Conservation (phyloP, 179 eudicot species). For the Spergularia azorica region DNA sequence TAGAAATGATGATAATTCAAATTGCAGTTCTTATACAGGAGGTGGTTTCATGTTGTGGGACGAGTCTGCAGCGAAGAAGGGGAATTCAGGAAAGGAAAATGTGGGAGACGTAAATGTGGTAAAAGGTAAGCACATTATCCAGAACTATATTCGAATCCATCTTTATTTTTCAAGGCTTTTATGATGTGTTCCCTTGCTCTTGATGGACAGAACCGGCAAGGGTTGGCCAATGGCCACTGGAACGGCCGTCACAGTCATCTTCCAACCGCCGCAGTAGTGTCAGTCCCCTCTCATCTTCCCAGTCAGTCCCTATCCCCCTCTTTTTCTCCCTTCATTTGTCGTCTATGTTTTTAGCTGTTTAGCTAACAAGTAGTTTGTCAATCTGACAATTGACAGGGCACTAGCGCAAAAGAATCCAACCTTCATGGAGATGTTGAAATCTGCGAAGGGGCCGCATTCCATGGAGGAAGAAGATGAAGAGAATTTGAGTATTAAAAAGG, state of each 20-base stretch:
- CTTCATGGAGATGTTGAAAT: conserved; percentile 80
- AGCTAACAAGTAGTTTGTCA: conserved; percentile 14
- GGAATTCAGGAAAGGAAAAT: conserved; percentile 88
- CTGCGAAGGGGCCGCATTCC: conserved; percentile 62
- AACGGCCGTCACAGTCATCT: conserved; percentile 72
- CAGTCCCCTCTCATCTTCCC: conserved; percentile 75
- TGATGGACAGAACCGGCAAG: conserved; percentile 47
- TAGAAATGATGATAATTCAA: conserved; percentile 64
- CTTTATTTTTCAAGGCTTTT: neutral
- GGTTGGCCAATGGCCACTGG: conserved; percentile 62
- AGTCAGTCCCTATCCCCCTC: conserved; percentile 57
- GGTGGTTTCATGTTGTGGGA: conserved; percentile 92
- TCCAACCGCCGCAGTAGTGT: conserved; percentile 57
- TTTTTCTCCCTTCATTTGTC: neutral
- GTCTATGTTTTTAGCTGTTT: conserved; percentile 5
- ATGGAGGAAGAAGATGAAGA: conserved; percentile 78
- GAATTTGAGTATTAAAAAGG: conserved; percentile 60
- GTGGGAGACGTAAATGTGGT: conserved; percentile 40
- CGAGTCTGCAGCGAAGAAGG: conserved; percentile 66
- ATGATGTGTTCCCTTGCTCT: conserved; percentile 3
- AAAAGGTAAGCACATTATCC: conserved; percentile 50
- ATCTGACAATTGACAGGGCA: conserved; percentile 61
- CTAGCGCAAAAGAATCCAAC: conserved; percentile 58
- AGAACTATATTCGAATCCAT: neutral
- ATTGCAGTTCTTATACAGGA: conserved; percentile 73